Conservation (phyloP, 2,329 filamentous ascomycete species). For the Epicoccum nigrum region DNA sequence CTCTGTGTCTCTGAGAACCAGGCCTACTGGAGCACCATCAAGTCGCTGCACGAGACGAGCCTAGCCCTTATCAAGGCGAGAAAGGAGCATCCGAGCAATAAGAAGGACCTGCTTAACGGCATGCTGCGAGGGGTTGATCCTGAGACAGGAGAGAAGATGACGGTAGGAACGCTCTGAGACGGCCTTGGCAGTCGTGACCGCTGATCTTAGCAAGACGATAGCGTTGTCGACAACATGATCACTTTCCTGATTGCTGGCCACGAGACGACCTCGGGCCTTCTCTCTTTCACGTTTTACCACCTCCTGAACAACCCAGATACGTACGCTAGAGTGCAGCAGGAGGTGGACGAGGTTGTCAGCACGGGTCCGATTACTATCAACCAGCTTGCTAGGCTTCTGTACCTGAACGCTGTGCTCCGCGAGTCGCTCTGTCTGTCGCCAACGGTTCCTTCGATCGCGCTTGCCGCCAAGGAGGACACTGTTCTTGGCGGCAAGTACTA, state of each 20-base stretch:
- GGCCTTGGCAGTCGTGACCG: too few species aligned
- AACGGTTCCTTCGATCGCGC: conserved; percentile 59
- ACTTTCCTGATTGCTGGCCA: conserved; percentile 63
- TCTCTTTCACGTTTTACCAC: conserved; percentile 57
- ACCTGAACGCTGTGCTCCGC: conserved; percentile 61
- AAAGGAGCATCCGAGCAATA: conserved; percentile 59
- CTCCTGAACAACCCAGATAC: conserved; percentile 59
- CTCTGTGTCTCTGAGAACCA: conserved; percentile 43
- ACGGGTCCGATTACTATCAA: conserved; percentile 53
- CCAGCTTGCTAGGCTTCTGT: conserved; percentile 60
- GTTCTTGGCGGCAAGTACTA: conserved; percentile 48
- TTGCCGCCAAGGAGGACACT: conserved; percentile 43
- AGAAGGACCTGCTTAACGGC: conserved; percentile 66
- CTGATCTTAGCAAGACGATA: conserved; percentile 53
- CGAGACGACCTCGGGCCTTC: conserved; percentile 47
- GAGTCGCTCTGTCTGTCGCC: conserved; percentile 62
- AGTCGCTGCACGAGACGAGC: conserved; percentile 61
- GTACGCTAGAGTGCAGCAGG: conserved; percentile 58
- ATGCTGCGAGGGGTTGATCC: conserved; percentile 66
- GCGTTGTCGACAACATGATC: conserved; percentile 71
- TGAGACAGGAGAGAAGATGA: conserved; percentile 64
- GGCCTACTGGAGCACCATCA: conserved; percentile 62
- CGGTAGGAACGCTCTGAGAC: conserved; percentile 18
- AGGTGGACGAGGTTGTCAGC: conserved; percentile 61
- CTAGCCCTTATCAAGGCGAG: conserved; percentile 64